Percentiles rank a stretch among this genome's conserved stretches.
These are phyloP conservation scores for Lentinula lateritia DNA, from an alignment of 768 basidiomycete species.

Conservation along the genomic window DNA sequence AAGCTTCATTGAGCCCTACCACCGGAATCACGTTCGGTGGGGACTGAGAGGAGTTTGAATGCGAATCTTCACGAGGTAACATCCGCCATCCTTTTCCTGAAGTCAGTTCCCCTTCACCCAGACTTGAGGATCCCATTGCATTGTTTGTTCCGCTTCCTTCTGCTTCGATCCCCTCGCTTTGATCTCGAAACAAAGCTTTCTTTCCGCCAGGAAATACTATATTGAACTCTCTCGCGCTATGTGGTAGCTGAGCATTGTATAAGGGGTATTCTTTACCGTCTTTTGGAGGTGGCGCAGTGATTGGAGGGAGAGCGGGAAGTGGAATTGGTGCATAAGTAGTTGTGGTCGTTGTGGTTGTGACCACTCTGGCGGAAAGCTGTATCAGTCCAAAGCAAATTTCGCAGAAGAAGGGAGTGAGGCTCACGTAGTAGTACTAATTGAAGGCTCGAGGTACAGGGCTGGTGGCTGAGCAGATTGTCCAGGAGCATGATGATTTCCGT, in stretches of 20 bases:
- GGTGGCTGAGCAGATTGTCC: not conserved
- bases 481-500: not conserved
- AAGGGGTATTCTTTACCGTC: conserved; percentile 80
- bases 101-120: conserved; percentile 45
- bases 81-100: conserved; percentile 72
- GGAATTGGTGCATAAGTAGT: conserved; percentile 88
- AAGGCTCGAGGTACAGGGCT: conserved; percentile 49
- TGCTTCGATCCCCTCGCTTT: conserved; percentile 57
- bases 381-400: not conserved
- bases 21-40: conserved; percentile 22
- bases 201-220: conserved; percentile 78
- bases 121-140: not conserved
- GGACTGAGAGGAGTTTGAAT: conserved; percentile 28
- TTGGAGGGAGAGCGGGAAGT: conserved; percentile 67
- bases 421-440: conserved; percentile 82
- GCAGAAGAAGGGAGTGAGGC: conserved; percentile 18
- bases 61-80: conserved; percentile 57
- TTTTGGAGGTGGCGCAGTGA: conserved; percentile 49
- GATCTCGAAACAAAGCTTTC: conserved; percentile 72
- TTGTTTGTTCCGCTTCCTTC: conserved; percentile 29
- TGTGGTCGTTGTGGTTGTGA: conserved; percentile 88
- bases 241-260: conserved; percentile 67
- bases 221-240: conserved; percentile 68
- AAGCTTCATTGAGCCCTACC: conserved; percentile 70
- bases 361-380: conserved; percentile 51